phyloP scores from a whole-genome alignment of 208 protist species.

The Acanthamoeba sp. region DNA sequence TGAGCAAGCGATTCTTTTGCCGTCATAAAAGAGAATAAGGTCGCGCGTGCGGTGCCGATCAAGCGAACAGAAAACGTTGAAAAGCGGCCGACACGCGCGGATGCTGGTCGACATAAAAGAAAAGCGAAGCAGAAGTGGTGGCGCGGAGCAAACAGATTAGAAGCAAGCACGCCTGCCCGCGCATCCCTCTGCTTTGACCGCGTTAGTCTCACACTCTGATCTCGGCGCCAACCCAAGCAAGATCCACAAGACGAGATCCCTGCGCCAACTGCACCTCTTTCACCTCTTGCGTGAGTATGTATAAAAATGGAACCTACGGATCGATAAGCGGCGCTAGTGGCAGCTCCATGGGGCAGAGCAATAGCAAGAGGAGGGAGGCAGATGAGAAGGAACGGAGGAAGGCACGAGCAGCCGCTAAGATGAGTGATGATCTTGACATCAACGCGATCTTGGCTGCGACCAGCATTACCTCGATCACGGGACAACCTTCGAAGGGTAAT shows the following conservation, averaged over 20 bases:
- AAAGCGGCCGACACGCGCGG: no score
- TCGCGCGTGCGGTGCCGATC: no score
- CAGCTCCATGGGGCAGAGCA: not conserved
- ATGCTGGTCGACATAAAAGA: not conserved
- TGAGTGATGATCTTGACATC: constrained; percentile 62
- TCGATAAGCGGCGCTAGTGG: not conserved
- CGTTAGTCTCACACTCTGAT: not conserved
- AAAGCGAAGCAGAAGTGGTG: not conserved
- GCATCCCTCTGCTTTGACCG: no score
- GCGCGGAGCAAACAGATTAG: not conserved
- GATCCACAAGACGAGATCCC: no score
- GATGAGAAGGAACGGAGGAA: not conserved
- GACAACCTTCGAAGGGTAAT: not conserved
- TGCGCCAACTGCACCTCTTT: not conserved
- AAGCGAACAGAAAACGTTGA: no score
- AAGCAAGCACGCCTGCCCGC: not conserved
- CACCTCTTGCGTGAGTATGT: not conserved
- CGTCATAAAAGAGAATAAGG: no score
- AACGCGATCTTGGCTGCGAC: constrained; percentile 43
- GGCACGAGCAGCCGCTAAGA: not conserved
- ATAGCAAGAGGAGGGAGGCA: not conserved
- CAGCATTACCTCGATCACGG: constrained; percentile 64
- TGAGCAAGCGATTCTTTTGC: no score
- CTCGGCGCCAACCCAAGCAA: no score
- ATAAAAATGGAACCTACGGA: constrained; percentile 56